phyloP scores from a whole-genome alignment of 176 grass and related monocot genomes.

The Carex myosuroides region DNA sequence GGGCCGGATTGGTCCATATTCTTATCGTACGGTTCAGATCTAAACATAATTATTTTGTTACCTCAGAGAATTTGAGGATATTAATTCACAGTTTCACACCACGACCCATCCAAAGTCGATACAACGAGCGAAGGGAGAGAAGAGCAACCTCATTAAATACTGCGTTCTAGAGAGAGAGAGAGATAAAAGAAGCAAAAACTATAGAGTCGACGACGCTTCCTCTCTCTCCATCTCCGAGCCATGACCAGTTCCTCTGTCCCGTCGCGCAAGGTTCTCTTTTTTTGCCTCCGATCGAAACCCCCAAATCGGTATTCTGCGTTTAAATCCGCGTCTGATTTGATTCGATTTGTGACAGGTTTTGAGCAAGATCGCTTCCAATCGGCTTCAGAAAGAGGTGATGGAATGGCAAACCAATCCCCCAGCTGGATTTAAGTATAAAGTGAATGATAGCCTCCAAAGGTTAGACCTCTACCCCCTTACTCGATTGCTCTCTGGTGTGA shows the following conservation, averaged over 20 bases:
- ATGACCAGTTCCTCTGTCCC: slow-evolving; percentile 37
- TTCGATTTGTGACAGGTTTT: slow-evolving; percentile 38
- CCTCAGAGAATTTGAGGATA: no score
- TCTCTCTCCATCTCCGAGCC: background rate
- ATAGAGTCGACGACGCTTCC: background rate
- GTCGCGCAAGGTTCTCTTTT: slow-evolving; percentile 27
- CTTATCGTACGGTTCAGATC: no score
- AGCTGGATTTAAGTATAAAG: slow-evolving; percentile 61
- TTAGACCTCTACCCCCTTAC: slow-evolving; percentile 6
- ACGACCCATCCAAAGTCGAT: background rate
- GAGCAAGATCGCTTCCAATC: slow-evolving; percentile 89
- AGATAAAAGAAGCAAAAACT: background rate
- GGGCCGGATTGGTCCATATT: no score
- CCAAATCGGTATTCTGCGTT: background rate
- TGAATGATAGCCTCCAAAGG: slow-evolving; percentile 86
- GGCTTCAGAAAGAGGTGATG: slow-evolving; percentile 77
- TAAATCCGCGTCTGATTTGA: background rate
- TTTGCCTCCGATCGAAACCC: background rate
- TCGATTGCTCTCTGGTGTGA: background rate
- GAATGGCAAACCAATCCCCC: slow-evolving; percentile 82
- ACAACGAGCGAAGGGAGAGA: background rate
- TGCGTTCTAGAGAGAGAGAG: slow-evolving; percentile 9
- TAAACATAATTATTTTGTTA: no score
- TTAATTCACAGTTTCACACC: no score
- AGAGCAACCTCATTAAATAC: background rate